Percentiles rank a stretch among this genome's conserved stretches.
These are phyloP conservation scores for Senna tora DNA, from an alignment of 306 rosid genomes.

Conservation along the genomic window DNA sequence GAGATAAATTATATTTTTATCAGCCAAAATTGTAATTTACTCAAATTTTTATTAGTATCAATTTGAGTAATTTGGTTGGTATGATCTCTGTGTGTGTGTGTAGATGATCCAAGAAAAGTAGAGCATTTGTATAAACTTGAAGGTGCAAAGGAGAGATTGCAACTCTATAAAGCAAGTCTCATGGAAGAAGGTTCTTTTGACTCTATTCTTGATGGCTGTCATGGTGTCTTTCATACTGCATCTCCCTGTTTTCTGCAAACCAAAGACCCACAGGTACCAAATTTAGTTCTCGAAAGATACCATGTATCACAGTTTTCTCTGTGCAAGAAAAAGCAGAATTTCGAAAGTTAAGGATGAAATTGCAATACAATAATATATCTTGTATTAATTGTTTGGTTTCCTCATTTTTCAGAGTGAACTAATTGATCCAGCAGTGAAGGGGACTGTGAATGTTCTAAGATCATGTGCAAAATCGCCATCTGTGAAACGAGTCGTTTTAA, in stretches of 20 bases:
- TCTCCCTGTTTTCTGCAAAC: constrained; percentile 32
- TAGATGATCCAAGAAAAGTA: too few relatives aligned
- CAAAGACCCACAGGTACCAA: constrained; percentile 66
- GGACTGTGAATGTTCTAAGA: constrained; percentile 51
- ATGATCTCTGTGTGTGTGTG: too few relatives aligned
- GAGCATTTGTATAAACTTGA: not conserved
- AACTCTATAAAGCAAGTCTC: not conserved
- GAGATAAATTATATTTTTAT: too few relatives aligned
- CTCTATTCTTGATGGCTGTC: not conserved
- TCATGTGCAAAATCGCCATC: constrained; percentile 50
- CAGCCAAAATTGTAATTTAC: too few relatives aligned
- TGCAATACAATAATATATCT: too few relatives aligned
- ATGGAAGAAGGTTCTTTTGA: constrained; percentile 13
- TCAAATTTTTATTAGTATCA: too few relatives aligned
- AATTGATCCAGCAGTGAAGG: constrained; percentile 51
- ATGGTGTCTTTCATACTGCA: constrained; percentile 42
- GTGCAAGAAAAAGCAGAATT: too few relatives aligned
- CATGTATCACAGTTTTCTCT: too few relatives aligned
- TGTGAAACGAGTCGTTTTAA: constrained; percentile 44
- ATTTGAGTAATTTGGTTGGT: too few relatives aligned
- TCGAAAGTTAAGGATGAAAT: too few relatives aligned
- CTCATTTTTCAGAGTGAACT: constrained; percentile 42
- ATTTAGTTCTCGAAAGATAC: too few relatives aligned
- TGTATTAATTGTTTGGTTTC: constrained; percentile 17
- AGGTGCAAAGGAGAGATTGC: constrained; percentile 19